Conservation (phyloP, 2,329 filamentous ascomycete genomes). For the Scedosporium apiospermum region DNA sequence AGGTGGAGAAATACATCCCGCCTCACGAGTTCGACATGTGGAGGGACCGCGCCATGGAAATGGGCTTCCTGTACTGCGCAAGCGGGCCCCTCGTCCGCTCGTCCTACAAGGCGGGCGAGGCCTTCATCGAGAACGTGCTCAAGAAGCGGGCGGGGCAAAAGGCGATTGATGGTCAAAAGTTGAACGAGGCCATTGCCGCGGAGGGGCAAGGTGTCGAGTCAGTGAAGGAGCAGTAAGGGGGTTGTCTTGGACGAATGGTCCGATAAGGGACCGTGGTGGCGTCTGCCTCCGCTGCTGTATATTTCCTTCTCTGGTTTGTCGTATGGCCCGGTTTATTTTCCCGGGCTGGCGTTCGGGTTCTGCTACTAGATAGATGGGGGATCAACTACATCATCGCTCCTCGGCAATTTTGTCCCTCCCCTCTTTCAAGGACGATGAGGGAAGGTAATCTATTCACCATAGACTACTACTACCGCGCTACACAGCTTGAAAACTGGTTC, state of each 20-base stretch:
- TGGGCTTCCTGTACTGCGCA: conserved; percentile 96
- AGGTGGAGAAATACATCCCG: conserved; percentile 90
- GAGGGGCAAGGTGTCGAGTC: background rate
- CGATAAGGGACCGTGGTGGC: too few relatives aligned
- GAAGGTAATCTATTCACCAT: background rate
- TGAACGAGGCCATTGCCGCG: conserved; percentile 4
- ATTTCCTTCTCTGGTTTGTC: background rate
- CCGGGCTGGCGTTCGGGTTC: background rate
- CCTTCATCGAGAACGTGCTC: conserved; percentile 96
- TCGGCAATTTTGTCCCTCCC: background rate
- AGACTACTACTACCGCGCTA: background rate
- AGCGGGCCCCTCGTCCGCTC: conserved; percentile 87
- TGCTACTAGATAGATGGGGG: background rate
- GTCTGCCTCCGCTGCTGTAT: background rate
- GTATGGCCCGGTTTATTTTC: background rate
- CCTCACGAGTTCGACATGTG: conserved; percentile 87
- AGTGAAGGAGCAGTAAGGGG: background rate
- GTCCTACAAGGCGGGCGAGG: conserved; percentile 96
- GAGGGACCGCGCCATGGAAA: conserved; percentile 78
- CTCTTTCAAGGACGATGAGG: background rate
- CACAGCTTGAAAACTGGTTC: too few relatives aligned
- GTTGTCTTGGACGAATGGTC: background rate
- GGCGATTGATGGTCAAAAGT: conserved; percentile 3
- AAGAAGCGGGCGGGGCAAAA: conserved; percentile 56
- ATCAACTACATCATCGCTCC: background rate